Evolutionary conservation across 768 basidiomycete species (phyloP), one percentile per base, ranked within the genome.

Genomic region (Tricholoma bakamatsutake): DNA sequence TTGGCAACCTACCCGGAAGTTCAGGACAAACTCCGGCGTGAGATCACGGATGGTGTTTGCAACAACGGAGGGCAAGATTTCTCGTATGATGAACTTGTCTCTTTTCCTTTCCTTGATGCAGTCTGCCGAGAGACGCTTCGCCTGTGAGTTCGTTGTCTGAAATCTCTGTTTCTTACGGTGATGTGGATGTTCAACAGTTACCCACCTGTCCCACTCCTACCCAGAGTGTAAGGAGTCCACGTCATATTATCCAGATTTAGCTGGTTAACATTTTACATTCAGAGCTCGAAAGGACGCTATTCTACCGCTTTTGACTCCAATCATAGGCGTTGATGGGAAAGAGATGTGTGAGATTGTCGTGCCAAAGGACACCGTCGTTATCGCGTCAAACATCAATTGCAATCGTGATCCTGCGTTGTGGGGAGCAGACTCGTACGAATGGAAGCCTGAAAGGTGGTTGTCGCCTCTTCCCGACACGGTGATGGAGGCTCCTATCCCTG

Each of bases 401-500:
- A 80, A 80, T 56, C 63, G 69, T 15, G 70, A 75, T 59, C 70
- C 68, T 12, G 66, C 66, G 1, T 58, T 80, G 4, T 81, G 79
- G 79, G 80, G 80, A 8, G 60, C 64, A 9, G 79, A 82, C 56
- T 71, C 75, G 1, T 54, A 61, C 17, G 74, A 78, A 53, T 80
- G 78, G 77, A 79, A 78, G 58, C 80, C 79, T 1, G 77, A 80
- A 59, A 64, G 80, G 24, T 81, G 79, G 80, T 65, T 80, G 0
- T 58, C 65, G 2, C 69, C 69, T 1, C 63, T 77, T n/a, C 78
- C 76, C 4, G 61, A 70, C 7, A 48, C 61, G 9, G 62, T 79
- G 1, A 55, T 52, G 1, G 66, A 72, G 11, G 75, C 75, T 4
- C 21, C 21, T 1, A 24, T 24, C 21, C 21, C 21, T 24, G 21